A percentile compares a stretch with the other conserved stretches of the same genome.
Evolutionary conservation across 1,139 yeast genomes (phyloP).

Genomic region (Meyerozyma sp.): DNA sequence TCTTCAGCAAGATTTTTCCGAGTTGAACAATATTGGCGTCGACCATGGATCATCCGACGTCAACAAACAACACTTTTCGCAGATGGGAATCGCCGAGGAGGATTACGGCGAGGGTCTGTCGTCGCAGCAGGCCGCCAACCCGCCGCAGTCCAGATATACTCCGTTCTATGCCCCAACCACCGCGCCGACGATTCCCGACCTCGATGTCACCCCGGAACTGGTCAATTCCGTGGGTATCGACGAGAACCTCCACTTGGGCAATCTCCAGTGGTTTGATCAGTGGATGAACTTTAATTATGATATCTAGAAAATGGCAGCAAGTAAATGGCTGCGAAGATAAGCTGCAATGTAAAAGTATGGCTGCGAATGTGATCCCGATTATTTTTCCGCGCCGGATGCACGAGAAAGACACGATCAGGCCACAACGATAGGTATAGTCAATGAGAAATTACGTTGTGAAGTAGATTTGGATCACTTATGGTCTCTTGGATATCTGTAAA

Average conservation of each 20-base stretch:
- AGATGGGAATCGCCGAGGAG: constrained; percentile 27
- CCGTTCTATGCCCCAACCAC: neutral
- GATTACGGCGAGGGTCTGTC: neutral
- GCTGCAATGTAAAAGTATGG: too few relatives aligned
- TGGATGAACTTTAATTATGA: constrained; percentile 34
- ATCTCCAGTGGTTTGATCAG: constrained; percentile 55
- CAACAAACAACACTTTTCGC: constrained; percentile 44
- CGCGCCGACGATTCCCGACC: neutral
- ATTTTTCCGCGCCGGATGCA: neutral
- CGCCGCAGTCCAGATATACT: neutral
- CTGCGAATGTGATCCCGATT: too few relatives aligned
- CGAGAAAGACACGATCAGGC: too few relatives aligned
- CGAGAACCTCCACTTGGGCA: constrained; percentile 33
- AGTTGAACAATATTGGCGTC: constrained; percentile 39
- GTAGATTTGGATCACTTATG: too few relatives aligned
- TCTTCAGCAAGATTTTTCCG: constrained; percentile 35
- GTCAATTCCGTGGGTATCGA: constrained; percentile 6
- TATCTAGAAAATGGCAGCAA: neutral
- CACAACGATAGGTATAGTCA: too few relatives aligned
- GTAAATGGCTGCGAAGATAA: neutral
- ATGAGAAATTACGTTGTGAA: too few relatives aligned
- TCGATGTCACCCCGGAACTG: constrained; percentile 6
- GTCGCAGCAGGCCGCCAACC: neutral
- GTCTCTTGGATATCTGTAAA: too few relatives aligned
- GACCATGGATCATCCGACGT: constrained; percentile 56